A percentile compares a stretch with the other conserved stretches of the same genome.
phyloP scores from a whole-genome alignment of 208 protist genomes.

The Leishmania tropica region DNA sequence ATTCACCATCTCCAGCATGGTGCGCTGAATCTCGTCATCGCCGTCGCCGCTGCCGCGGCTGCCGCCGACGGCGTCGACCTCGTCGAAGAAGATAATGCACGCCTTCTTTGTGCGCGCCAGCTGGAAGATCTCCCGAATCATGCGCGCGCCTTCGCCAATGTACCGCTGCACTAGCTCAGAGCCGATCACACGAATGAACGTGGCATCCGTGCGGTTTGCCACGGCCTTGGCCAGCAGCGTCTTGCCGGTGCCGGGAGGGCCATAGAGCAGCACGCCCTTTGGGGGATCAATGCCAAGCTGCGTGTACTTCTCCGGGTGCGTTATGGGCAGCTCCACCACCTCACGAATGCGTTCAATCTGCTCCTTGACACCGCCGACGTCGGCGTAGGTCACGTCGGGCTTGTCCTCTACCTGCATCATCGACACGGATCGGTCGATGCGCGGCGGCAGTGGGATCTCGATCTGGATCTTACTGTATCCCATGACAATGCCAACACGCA shows the following conservation, averaged over 20 bases:
- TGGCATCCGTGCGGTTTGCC: conserved; percentile 99
- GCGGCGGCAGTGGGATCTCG: conserved; percentile 99
- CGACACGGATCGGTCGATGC: conserved; percentile 99
- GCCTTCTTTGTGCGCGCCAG: conserved; percentile 99
- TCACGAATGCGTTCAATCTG: conserved; percentile 99
- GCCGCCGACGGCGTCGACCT: conserved; percentile 99
- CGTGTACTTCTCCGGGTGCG: conserved; percentile 99
- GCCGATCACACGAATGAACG: conserved; percentile 99
- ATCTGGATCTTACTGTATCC: conserved; percentile 99
- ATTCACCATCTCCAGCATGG: conserved; percentile 99
- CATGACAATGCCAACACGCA: conserved; percentile 98
- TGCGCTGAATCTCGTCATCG: conserved; percentile 99
- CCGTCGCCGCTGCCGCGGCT: conserved; percentile 89
- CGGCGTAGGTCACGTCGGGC: conserved; percentile 99
- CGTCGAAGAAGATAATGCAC: conserved; percentile 99
- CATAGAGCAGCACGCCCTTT: conserved; percentile 99
- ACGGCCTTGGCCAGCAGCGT: conserved; percentile 99
- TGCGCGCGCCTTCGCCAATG: conserved; percentile 99
- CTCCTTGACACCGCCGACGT: conserved; percentile 99
- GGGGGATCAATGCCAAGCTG: conserved; percentile 99
- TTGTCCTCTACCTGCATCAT: conserved; percentile 99
- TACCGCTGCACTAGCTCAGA: conserved; percentile 99
- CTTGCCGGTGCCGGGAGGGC: conserved; percentile 99
- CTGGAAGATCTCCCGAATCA: conserved; percentile 99
- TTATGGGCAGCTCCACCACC: conserved; percentile 99